Evolutionary conservation across 164 flowering plant genomes (phyloP), one percentile per base, ranked within the genome.

Genomic region (Nymphaea thermarum): DNA sequence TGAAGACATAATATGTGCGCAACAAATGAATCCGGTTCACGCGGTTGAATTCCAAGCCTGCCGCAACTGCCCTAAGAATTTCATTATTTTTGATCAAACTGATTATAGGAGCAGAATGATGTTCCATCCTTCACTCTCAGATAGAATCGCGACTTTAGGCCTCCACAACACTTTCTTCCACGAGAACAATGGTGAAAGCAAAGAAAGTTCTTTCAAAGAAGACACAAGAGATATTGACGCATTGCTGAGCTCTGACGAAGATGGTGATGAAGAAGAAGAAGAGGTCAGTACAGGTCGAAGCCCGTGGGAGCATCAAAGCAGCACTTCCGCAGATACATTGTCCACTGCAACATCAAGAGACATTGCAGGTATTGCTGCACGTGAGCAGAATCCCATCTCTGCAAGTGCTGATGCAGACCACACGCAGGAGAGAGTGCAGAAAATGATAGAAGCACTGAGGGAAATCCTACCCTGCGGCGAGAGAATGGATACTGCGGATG

Each of bases 211-310:
- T 17, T 53, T 76, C 41, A 76, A 80, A 67, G 96, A 90, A 77
- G 89, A 88, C 77, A 84, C 87, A 43, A 82, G 77, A 51, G 90
- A 85, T 59, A 90, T 90, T 65, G 83, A 90, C 84, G 96, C 87
- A 43, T 71, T 90, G 69, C 63, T 90, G 75, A 85, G 88, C 78
- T 74, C 71, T 36, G 57, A 51, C 6, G 96, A 90, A 66, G 85
- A 81, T 57, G 90, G 81, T 11, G 75, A 67, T 7, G 71, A 71
- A 5, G 71, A 75, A 4, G 71, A 75, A 4, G 81, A 78, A 42
- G 88, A 83, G 68, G 80, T 90, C 42, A 86, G 91, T 79, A 90
- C 93, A 0, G 91, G 85, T 47, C 78, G 88, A 16, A 85, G 84
- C 51, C 68, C 71, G 71, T 83, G 81, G 60, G 73, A 80, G 71